Evolutionary conservation across 306 rosid species (phyloP), one percentile per base, ranked within the genome.

Genomic region (Dryas alaskensis): DNA sequence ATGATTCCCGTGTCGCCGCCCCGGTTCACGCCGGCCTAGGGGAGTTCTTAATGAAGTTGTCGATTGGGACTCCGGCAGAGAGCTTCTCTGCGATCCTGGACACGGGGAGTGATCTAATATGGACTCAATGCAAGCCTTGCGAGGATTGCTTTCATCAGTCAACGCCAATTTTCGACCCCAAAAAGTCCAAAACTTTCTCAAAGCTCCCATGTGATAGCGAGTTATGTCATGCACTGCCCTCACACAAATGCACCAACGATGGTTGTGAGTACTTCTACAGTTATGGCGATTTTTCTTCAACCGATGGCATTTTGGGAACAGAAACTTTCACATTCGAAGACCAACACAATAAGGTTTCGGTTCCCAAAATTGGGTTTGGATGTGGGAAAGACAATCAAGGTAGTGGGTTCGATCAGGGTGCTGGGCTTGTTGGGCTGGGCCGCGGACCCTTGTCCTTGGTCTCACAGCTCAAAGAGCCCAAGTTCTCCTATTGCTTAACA

Each of bases 91-190:
- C 92, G 0, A 88, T 93, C 8, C 59, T 93, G 64, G 98, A 93
- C 74, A 91, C 98, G 0, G 98, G 98, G 6, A 93, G 98, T 17
- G 98, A 93, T 45, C 87, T 93, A 4, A 83, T 91, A 0, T 93
- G 98, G 98, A 93, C 97, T 11, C 97, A 93, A 45, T 93, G 97
- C 79, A 59, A 76, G 72, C 98, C 98, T 6, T 93, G 98, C 50
- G 49, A 78, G 8, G 59, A 83, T 6, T 93, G 98, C 58, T 93
- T 84, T 22, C 58, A 80, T 4, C 98, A 93, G 70, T 78, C 93
- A 0, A 85, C 94, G 2, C 90, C 92, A 0, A 84, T 93, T 58
- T 93, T 93, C 47, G 85, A 93, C 55, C 98, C 98, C 0, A 57
- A 60, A 19, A 42, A 80, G 7, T 93, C 98, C 0, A 82, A 92